phyloP scores from a whole-genome alignment of 331 rosid genomes.

The Saraca asoca region DNA sequence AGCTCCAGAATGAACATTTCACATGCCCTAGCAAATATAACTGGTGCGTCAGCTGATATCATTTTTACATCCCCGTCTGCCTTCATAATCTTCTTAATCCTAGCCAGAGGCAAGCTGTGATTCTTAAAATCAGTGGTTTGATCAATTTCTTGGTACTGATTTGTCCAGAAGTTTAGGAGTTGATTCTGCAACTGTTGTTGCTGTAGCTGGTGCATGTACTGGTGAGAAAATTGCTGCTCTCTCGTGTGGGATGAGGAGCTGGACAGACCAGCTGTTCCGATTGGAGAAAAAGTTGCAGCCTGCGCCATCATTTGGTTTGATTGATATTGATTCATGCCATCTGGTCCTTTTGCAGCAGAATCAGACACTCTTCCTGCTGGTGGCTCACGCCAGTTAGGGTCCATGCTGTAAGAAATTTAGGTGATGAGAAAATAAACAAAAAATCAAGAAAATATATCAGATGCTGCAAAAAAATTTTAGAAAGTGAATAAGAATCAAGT shows the following conservation, averaged over 20 bases:
- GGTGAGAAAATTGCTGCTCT: conserved; percentile 44
- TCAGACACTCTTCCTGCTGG: conserved; percentile 28
- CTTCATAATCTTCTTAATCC: conserved; percentile 75
- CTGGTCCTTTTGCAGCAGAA: conserved; percentile 36
- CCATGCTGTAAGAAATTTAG: too few relatives aligned
- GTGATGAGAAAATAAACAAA: too few relatives aligned
- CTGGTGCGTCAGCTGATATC: conserved; percentile 56
- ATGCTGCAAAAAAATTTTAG: too few relatives aligned
- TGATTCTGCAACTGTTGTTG: conserved; percentile 49
- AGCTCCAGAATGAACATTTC: conserved; percentile 83
- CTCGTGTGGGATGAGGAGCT: conserved; percentile 42
- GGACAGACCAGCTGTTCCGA: conserved; percentile 38
- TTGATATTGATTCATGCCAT: conserved; percentile 38
- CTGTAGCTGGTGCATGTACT: conserved; percentile 47
- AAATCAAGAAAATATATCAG: too few relatives aligned
- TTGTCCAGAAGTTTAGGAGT: too few relatives aligned
- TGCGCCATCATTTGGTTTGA: conserved; percentile 41
- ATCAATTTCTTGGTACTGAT: too few relatives aligned
- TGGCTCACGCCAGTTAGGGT: conserved; percentile 44
- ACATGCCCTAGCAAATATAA: conserved; percentile 47
- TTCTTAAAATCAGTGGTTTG: conserved; percentile 39
- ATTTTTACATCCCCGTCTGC: conserved; percentile 62
- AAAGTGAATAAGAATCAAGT: too few relatives aligned
- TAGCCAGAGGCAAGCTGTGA: conserved; percentile 54
- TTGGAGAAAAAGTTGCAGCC: conserved; percentile 31